These are phyloP conservation scores for Phytophthora tubulina DNA, from an alignment of 352 stramenopile species.

Conservation along the genomic window DNA sequence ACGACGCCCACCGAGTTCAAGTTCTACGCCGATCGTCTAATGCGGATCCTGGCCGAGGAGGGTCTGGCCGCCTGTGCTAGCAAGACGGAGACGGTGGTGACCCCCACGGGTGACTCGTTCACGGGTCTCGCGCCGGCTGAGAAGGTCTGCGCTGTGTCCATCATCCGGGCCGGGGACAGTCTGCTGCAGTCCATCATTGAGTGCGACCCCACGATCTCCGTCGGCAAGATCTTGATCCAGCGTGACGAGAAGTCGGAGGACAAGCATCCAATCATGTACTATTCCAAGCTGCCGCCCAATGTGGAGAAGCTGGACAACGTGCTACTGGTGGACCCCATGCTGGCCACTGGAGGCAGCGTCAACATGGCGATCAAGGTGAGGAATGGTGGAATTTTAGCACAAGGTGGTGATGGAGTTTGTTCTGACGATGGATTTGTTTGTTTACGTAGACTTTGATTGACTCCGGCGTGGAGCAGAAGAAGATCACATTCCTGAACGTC, in stretches of 20 bases:
- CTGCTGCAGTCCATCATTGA: constrained; percentile 92
- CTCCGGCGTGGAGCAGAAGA: constrained; percentile 84
- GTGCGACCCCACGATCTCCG: constrained; percentile 84
- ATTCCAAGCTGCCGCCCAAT: constrained; percentile 94
- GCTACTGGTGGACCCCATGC: constrained; percentile 97
- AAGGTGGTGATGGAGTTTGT: background rate
- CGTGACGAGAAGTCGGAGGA: constrained; percentile 91
- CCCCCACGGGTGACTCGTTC: constrained; percentile 75
- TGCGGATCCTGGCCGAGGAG: constrained; percentile 81
- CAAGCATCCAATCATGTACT: constrained; percentile 93
- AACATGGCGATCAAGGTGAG: constrained; percentile 91
- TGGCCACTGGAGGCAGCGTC: constrained; percentile 92
- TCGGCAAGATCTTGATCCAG: constrained; percentile 98
- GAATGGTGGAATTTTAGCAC: background rate
- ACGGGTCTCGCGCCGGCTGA: constrained; percentile 61
- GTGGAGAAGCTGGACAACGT: constrained; percentile 88
- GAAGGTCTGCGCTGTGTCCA: constrained; percentile 93
- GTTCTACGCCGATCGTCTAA: constrained; percentile 82
- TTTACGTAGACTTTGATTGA: constrained; percentile 77
- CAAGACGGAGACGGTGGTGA: constrained; percentile 64
- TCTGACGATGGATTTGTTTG: constrained; percentile 15
- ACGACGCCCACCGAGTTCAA: constrained; percentile 82
- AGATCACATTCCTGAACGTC: constrained; percentile 97
- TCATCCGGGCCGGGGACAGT: constrained; percentile 93
- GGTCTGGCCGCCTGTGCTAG: constrained; percentile 72